Evolutionary conservation across 805 yeast genomes (phyloP).

Genomic region (Metschnikowia lochheadii): DNA sequence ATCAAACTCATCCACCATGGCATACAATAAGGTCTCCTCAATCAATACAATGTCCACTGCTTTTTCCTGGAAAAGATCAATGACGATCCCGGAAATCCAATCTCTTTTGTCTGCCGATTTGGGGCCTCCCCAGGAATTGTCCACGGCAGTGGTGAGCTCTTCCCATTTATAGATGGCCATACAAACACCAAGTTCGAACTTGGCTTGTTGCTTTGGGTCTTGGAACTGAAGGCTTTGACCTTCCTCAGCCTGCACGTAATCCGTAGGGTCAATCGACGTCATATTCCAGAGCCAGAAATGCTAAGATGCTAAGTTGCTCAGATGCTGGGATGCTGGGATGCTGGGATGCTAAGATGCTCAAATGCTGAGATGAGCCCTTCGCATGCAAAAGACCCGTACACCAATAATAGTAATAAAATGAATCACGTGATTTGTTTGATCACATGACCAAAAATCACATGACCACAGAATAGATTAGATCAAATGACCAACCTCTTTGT

Average conservation of each 20-base stretch:
- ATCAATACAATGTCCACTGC: slow-evolving; percentile 73
- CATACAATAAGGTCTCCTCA: slow-evolving; percentile 80
- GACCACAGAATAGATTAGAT: slow-evolving; percentile 1
- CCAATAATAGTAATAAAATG: too few species aligned
- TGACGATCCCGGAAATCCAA: slow-evolving; percentile 82
- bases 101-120: slow-evolving; percentile 88
- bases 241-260: slow-evolving; percentile 50
- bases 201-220: slow-evolving; percentile 69
- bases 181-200: slow-evolving; percentile 89
- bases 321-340: neutral
- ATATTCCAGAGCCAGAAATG: slow-evolving; percentile 9
- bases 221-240: slow-evolving; percentile 41
- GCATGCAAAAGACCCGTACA: neutral
- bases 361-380: neutral
- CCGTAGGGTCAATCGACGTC: slow-evolving; percentile 42
- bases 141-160: slow-evolving; percentile 82
- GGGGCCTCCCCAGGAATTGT: slow-evolving; percentile 93
- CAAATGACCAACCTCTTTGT: slow-evolving; percentile 25
- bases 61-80: slow-evolving; percentile 68
- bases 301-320: too few species aligned
- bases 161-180: slow-evolving; percentile 93
- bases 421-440: too few species aligned
- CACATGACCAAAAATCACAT: too few species aligned
- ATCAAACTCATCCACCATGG: slow-evolving; percentile 95
- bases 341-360: too few species aligned